These are phyloP conservation scores for Lathyrus sativus DNA, from an alignment of 306 rosid species.

Conservation along the genomic window DNA sequence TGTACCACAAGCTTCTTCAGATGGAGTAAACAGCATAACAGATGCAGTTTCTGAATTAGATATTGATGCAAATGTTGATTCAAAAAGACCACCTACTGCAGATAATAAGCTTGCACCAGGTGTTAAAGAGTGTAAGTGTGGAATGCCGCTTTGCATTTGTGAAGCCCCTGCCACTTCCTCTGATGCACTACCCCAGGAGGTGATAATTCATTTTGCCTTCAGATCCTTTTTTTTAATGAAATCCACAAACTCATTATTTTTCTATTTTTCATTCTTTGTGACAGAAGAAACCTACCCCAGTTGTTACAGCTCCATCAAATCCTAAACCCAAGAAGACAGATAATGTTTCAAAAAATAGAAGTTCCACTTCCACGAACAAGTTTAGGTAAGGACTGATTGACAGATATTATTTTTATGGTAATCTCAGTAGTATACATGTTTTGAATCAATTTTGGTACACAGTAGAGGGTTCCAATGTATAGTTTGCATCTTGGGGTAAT, in stretches of 20 bases:
- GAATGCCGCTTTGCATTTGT: constrained; percentile 99
- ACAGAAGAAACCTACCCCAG: constrained; percentile 55
- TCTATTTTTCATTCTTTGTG: constrained; percentile 26
- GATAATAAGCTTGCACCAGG: constrained; percentile 44
- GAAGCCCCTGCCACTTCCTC: constrained; percentile 69
- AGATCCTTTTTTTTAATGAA: constrained; percentile 4
- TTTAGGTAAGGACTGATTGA: constrained; percentile 57
- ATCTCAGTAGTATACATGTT: constrained; percentile 25
- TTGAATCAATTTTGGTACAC: constrained; percentile 31
- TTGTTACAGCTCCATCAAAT: constrained; percentile 52
- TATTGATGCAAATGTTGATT: constrained; percentile 50
- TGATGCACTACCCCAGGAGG: constrained; percentile 53
- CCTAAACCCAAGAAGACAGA: constrained; percentile 81
- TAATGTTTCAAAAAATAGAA: constrained; percentile 55
- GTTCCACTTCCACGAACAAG: constrained; percentile 76
- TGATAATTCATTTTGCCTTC: constrained; percentile 42
- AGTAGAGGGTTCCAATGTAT: not conserved
- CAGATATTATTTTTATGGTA: constrained; percentile 21
- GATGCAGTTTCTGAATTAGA: constrained; percentile 66
- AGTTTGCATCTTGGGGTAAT: constrained; percentile 11
- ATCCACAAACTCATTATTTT: constrained; percentile 32
- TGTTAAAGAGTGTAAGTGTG: constrained; percentile 77
- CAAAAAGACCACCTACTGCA: constrained; percentile 45
- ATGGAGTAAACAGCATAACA: constrained; percentile 54
- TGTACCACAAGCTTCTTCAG: constrained; percentile 47